Evolutionary conservation across 306 rosid species (phyloP).

Genomic region (Pterocarpus santalinus): DNA sequence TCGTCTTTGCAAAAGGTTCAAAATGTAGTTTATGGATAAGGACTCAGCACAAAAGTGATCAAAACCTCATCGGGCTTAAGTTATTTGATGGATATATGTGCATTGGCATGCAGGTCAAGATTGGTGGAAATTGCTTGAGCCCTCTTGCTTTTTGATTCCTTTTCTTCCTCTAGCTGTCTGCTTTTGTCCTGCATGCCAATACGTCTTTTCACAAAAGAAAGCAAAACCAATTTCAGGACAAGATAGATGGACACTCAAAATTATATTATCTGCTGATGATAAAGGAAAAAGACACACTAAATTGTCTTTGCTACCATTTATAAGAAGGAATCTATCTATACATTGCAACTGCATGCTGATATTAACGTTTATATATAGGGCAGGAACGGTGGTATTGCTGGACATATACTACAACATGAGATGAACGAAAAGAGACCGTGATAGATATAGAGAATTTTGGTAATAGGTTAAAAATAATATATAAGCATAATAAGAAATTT

Average conservation of each 20-base stretch:
- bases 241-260: constrained; percentile 28
- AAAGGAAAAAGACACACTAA: constrained; percentile 6
- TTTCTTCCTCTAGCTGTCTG: constrained; percentile 35
- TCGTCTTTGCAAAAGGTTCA: not conserved
- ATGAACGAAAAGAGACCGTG: no score
- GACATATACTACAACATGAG: no score
- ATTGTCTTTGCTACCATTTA: constrained; percentile 6
- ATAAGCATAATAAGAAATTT: no score
- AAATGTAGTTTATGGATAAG: not conserved
- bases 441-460: no score
- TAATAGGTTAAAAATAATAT: no score
- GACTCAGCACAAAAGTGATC: not conserved
- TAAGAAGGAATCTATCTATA: not conserved
- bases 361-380: not conserved
- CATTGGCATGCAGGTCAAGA: not conserved
- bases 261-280: constrained; percentile 6
- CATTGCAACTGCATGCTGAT: not conserved
- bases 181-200: constrained; percentile 40
- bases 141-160: not conserved
- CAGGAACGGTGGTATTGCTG: no score
- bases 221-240: constrained; percentile 21
- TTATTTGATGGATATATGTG: not conserved
- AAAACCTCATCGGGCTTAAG: not conserved
- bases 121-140: not conserved
- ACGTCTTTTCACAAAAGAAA: constrained; percentile 39